Percentiles rank a stretch among this genome's conserved stretches.
Conservation (phyloP, 768 basidiomycete species). For the Rhizopogon vinicolor region DNA sequence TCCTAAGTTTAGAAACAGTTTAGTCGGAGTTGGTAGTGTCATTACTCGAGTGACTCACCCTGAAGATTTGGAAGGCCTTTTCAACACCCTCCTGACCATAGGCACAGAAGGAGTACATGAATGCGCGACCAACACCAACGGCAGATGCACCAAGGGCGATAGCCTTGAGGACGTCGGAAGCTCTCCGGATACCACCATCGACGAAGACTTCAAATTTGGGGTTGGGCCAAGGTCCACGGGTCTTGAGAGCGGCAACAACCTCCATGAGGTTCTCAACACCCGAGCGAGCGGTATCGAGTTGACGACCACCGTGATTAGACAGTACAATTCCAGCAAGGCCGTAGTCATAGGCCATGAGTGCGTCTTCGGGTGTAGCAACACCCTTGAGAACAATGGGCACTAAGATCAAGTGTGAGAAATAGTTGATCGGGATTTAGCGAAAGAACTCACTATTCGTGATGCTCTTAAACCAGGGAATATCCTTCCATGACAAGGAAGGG, state of each 20-base stretch:
- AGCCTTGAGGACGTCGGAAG: conserved; percentile 87
- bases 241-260: conserved; percentile 69
- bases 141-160: conserved; percentile 88
- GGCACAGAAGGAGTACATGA: conserved; percentile 83
- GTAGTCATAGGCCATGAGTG: conserved; percentile 75
- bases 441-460: conserved; percentile 56
- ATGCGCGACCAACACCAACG: conserved; percentile 82
- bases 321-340: conserved; percentile 75
- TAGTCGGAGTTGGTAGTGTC: neutral
- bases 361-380: conserved; percentile 57
- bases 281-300: conserved; percentile 77
- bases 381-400: conserved; percentile 93
- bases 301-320: conserved; percentile 84
- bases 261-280: conserved; percentile 89
- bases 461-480: conserved; percentile 63
- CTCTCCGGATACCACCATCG: conserved; percentile 93
- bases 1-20: conserved; percentile 46
- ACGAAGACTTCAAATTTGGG: conserved; percentile 80
- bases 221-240: conserved; percentile 73
- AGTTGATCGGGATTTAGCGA: neutral
- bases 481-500: conserved; percentile 77
- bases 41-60: conserved; percentile 35
- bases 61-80: conserved; percentile 73
- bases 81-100: conserved; percentile 90
- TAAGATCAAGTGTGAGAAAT: conserved; percentile 5